Conservation (phyloP, 2,329 filamentous ascomycete genomes). For the Aspergillus ochraceoroseus region DNA sequence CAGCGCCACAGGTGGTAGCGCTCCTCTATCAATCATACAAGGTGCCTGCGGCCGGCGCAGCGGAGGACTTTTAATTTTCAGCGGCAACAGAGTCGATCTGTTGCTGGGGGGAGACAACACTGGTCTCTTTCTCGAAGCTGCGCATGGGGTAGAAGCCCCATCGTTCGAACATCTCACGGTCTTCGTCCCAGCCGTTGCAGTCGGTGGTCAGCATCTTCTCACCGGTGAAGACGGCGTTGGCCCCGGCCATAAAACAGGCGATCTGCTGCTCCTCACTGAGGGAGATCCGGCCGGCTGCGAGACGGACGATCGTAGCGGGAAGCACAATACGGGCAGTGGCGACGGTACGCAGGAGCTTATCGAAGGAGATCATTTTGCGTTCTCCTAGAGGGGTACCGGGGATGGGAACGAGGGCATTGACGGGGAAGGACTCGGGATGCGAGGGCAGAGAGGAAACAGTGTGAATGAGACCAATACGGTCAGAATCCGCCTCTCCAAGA, state of each 20-base stretch:
- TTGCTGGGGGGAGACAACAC: constrained; percentile 5
- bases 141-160: constrained; percentile 80
- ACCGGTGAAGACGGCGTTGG: constrained; percentile 91
- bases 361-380: constrained; percentile 66
- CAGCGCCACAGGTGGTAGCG: constrained; percentile 1
- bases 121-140: constrained; percentile 45
- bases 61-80: constrained; percentile 15
- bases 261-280: constrained; percentile 87
- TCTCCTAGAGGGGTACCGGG: constrained; percentile 82
- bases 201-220: constrained; percentile 95
- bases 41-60: constrained; percentile 32
- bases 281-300: constrained; percentile 77
- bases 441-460: constrained; percentile 74
- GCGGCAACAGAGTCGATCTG: constrained; percentile 2
- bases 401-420: constrained; percentile 87
- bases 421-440: constrained; percentile 86
- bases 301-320: constrained; percentile 77
- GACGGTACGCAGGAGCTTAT: constrained; percentile 73
- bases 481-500: constrained; percentile 70
- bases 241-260: constrained; percentile 82
- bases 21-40: constrained; percentile 15
- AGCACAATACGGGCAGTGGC: constrained; percentile 78
- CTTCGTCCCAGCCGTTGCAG: constrained; percentile 86
- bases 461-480: constrained; percentile 77
- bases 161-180: constrained; percentile 72